phyloP scores from a whole-genome alignment of 345 rosid species.

The Eutrema heterophyllum region DNA sequence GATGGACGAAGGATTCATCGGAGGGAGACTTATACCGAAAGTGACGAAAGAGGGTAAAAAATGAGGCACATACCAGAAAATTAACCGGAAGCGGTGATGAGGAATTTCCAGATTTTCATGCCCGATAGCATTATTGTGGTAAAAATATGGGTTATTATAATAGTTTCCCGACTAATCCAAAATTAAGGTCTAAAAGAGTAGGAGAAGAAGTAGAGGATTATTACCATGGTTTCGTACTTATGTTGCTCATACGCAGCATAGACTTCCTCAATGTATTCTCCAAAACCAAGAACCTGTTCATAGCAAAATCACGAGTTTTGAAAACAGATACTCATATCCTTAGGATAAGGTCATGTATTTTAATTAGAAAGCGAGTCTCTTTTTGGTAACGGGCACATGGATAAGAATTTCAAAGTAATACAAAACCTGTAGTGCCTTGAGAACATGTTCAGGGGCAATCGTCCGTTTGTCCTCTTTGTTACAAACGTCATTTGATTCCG shows the following conservation, averaged over 20 bases:
- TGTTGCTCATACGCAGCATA: slow-evolving; percentile 98
- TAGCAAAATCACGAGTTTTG: neutral
- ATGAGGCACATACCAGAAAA: no score
- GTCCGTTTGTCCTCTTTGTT: slow-evolving; percentile 91
- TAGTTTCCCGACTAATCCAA: no score
- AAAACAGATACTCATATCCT: neutral
- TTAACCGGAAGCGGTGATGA: no score
- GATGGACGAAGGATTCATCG: no score
- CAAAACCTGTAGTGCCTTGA: slow-evolving; percentile 84
- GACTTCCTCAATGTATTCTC: slow-evolving; percentile 95
- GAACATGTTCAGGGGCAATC: slow-evolving; percentile 98
- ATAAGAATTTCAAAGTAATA: neutral
- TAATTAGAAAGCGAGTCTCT: neutral
- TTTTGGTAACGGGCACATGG: neutral
- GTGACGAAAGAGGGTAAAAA: no score
- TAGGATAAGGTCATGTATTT: neutral
- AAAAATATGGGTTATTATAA: no score
- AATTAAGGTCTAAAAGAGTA: neutral
- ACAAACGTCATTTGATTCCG: slow-evolving; percentile 98
- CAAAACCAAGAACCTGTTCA: slow-evolving; percentile 90
- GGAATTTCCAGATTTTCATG: no score
- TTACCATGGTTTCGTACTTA: slow-evolving; percentile 90
- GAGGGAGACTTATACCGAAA: no score
- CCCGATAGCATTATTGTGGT: no score
- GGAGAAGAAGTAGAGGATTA: neutral